phyloP scores from a whole-genome alignment of 257 asterid genomes.

The Lycium ferocissimum region DNA sequence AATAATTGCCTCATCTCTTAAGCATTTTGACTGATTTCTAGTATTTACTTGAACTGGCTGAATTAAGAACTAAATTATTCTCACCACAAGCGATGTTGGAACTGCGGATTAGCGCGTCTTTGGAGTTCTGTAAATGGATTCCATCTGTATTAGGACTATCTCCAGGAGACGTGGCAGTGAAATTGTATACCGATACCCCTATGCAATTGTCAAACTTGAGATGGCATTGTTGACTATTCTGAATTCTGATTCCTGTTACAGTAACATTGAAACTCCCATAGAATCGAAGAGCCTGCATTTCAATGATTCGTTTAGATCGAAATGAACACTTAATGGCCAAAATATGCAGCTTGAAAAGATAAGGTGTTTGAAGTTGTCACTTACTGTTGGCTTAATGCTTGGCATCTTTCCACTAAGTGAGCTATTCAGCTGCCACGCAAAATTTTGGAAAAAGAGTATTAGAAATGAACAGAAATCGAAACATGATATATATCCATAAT shows the following conservation, averaged over 20 bases:
- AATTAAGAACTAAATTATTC: background rate
- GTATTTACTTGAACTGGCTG: conserved; percentile 9
- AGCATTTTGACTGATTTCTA: conserved; percentile 40
- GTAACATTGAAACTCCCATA: conserved; percentile 83
- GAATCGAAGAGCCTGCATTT: conserved; percentile 77
- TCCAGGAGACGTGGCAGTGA: conserved; percentile 75
- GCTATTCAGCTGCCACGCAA: conserved; percentile 49
- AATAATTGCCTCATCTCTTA: background rate
- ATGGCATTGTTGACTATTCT: conserved; percentile 85
- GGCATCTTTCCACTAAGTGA: conserved; percentile 75
- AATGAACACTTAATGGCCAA: background rate
- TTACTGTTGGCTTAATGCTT: conserved; percentile 83
- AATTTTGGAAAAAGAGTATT: conserved; percentile 17
- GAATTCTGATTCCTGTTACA: conserved; percentile 81
- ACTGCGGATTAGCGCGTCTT: conserved; percentile 73
- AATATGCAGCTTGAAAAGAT: background rate
- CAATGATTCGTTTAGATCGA: conserved; percentile 23
- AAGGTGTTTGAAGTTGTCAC: conserved; percentile 31
- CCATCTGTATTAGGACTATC: conserved; percentile 97
- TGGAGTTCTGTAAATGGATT: conserved; percentile 87
- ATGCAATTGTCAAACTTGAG: conserved; percentile 80
- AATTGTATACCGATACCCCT: conserved; percentile 77
- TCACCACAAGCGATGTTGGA: conserved; percentile 82
- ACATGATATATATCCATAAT: background rate
- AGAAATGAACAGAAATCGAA: background rate